Base-by-base conservation (phyloP, 164 flowering plant genomes). In the Stephania yunnanensis region DNA sequence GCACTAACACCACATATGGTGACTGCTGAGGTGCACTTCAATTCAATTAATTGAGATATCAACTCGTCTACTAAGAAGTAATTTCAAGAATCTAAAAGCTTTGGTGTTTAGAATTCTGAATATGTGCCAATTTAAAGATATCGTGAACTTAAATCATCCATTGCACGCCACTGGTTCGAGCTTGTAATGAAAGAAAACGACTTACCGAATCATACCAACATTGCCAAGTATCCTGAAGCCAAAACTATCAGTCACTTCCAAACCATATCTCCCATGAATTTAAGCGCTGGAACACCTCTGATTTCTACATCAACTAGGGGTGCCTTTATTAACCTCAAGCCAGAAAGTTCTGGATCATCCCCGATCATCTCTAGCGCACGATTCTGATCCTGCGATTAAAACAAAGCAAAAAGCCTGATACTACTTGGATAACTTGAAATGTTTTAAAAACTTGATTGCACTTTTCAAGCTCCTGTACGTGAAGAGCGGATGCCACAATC, bases 261-360 rank as follows among this genome's bases (percentile, higher is more conserved):
- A 58, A 94, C 85, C 19, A 90, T 91, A 64, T 92, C 97, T 8
- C 95, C 98, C 86, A 94, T 68, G 82, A 96, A 96, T 80, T 78
- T 89, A 77, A 96, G 94, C 76, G 97, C 99, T 52, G 98, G 99
- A 76, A 96, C 93, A 29, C 99, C 99, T 83, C 99, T 85, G 79
- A 96, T 96, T 84, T 96, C 99, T 7, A 94, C 90, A 82, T 96
- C 99, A 81, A 96, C 98, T 12, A 96, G 87, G 46, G 98, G 98
- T 74, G 98, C 95, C 81, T 94, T 83, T 71, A 91, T 82, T 80
- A 90, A 45, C n/a, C 76, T 85, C 93, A 94, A 84, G 72, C 78
- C 77, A 10, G 87, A 74, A 64, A 92, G 94, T 74, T 90, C 95
- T 74, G 90, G 83, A 85, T 96, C 99, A 79, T 70, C 83, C 74